Conservation (phyloP, 495 filamentous ascomycete genomes). For the Lasiosphaeria hispida region DNA sequence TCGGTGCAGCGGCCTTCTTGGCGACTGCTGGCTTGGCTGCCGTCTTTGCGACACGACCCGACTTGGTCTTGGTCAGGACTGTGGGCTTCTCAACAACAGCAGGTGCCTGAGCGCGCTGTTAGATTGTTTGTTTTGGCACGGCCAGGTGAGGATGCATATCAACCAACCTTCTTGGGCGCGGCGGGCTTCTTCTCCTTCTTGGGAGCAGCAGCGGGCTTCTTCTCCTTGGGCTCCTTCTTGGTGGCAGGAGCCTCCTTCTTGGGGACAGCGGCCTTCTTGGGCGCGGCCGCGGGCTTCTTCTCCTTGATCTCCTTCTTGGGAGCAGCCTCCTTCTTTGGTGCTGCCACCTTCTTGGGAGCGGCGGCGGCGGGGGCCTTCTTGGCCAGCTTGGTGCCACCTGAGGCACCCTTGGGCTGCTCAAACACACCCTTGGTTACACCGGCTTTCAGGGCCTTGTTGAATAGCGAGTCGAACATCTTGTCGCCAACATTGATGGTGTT, state of each 20-base stretch:
- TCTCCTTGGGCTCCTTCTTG: constrained; percentile 44
- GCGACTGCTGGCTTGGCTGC: constrained; percentile 53
- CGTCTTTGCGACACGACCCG: constrained; percentile 80
- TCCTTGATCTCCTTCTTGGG: constrained; percentile 40
- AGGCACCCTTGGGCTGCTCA: constrained; percentile 90
- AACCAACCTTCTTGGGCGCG: constrained; percentile 39
- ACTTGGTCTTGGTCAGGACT: constrained; percentile 82
- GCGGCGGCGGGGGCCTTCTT: constrained; percentile 65
- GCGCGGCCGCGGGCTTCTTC: constrained; percentile 47
- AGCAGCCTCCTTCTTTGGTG: constrained; percentile 49
- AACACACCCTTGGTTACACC: constrained; percentile 91
- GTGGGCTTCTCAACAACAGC: constrained; percentile 70
- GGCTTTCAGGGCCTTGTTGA: constrained; percentile 87
- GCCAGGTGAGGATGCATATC: background rate
- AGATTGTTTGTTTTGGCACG: constrained; percentile 1
- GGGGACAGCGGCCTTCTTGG: constrained; percentile 53
- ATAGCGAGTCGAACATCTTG: constrained; percentile 78
- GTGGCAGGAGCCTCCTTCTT: constrained; percentile 42
- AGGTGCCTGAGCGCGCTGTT: constrained; percentile 32
- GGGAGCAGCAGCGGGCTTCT: constrained; percentile 46
- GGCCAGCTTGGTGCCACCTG: constrained; percentile 92
- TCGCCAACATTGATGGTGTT: constrained; percentile 76
- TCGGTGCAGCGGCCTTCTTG: constrained; percentile 62
- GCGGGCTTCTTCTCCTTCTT: constrained; percentile 57
- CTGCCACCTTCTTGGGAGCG: constrained; percentile 41